A percentile compares a stretch with the other conserved stretches of the same genome.
phyloP scores from a whole-genome alignment of 169 alveolate genomes.

The Plasmodium yoelii region DNA sequence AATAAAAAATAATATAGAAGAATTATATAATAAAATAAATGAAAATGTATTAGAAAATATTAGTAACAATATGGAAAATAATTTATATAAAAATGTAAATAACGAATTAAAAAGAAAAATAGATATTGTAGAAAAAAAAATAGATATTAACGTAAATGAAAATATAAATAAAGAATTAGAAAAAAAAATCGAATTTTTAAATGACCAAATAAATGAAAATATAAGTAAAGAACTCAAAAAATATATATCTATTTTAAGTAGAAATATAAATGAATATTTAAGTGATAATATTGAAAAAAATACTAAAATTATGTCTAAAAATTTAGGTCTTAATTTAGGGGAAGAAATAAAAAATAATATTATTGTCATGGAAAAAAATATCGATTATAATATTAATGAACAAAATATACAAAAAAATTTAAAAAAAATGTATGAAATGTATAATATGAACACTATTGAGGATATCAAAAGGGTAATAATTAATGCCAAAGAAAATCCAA shows the following conservation, averaged over 20 bases:
- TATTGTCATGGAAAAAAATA: conserved; percentile 11
- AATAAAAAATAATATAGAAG: conserved; percentile 5
- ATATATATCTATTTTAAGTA: conserved; percentile 19
- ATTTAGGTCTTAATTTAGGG: neutral
- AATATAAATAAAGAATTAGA: conserved; percentile 22
- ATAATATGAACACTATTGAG: neutral
- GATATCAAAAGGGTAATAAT: neutral
- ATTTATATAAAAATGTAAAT: conserved; percentile 36
- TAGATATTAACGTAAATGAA: conserved; percentile 12
- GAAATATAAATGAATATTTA: conserved; percentile 52
- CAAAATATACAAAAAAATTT: neutral
- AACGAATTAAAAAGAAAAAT: conserved; percentile 38
- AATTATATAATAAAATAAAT: neutral
- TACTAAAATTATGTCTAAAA: conserved; percentile 4
- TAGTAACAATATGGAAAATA: conserved; percentile 14
- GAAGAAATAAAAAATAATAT: conserved; percentile 22
- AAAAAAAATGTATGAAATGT: neutral
- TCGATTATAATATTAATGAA: conserved; percentile 1
- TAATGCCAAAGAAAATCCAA: neutral
- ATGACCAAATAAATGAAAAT: conserved; percentile 30
- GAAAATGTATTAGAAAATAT: neutral
- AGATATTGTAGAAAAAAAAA: conserved; percentile 13
- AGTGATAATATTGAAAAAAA: conserved; percentile 33
- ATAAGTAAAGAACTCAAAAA: conserved; percentile 38
- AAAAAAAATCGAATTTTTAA: conserved; percentile 15